Conservation (phyloP, 495 filamentous ascomycete genomes). For the Penicillium pulvis region DNA sequence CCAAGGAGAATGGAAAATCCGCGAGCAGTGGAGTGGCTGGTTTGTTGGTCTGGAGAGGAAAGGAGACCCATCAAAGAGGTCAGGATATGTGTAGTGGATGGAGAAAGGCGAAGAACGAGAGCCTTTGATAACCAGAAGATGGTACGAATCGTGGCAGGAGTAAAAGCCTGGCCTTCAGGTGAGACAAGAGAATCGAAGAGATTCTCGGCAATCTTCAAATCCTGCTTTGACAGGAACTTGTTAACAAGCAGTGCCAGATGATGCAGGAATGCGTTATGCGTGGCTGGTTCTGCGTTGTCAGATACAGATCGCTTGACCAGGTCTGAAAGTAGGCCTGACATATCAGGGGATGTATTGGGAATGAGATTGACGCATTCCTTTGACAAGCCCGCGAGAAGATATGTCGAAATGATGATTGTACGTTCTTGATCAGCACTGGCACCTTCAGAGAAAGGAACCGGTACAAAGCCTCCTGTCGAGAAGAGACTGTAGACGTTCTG, state of each 20-base stretch:
- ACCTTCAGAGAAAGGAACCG: constrained; percentile 43
- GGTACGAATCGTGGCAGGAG: constrained; percentile 37
- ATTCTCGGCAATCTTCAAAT: constrained; percentile 36
- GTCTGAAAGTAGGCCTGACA: constrained; percentile 42
- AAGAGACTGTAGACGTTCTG: constrained; percentile 62
- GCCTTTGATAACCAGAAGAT: constrained; percentile 60
- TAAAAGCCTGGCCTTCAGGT: constrained; percentile 20
- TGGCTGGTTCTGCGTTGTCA: constrained; percentile 36
- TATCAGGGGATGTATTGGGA: constrained; percentile 37
- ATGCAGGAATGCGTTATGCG: constrained; percentile 56
- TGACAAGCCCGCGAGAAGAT: constrained; percentile 60
- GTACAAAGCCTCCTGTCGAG: constrained; percentile 34
- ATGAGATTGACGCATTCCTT: constrained; percentile 34
- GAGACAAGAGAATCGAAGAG: constrained; percentile 41
- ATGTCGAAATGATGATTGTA: constrained; percentile 62
- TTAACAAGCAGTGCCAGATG: constrained; percentile 66
- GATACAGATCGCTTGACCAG: constrained; percentile 40
- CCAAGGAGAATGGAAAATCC: constrained; percentile 63
- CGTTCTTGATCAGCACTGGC: constrained; percentile 39
- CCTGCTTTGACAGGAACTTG: constrained; percentile 60
- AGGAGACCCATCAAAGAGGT: constrained; percentile 57
- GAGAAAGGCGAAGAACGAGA: constrained; percentile 51
- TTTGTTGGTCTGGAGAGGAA: constrained; percentile 39
- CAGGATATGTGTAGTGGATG: constrained; percentile 50
- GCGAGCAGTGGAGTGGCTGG: constrained; percentile 53